These are phyloP conservation scores for Camellia granthamiana DNA, from an alignment of 148 eudicot species.

Conservation along the genomic window DNA sequence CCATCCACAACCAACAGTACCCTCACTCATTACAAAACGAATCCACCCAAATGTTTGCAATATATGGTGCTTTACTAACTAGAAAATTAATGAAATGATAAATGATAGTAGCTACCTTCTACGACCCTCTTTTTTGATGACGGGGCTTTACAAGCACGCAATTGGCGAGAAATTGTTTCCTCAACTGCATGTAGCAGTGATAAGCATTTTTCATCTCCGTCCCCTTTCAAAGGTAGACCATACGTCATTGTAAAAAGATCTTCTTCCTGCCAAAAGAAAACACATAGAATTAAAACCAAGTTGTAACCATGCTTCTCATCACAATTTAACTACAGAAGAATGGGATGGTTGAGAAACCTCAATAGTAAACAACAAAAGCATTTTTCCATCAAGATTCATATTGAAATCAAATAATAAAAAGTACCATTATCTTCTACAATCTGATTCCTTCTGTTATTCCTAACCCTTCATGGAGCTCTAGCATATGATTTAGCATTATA, in stretches of 20 bases:
- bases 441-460: background rate
- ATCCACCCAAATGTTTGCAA: background rate
- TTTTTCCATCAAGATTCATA: background rate
- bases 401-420: background rate
- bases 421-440: background rate
- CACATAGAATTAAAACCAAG: constrained; percentile 14
- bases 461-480: background rate
- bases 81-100: background rate
- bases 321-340: background rate
- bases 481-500: background rate
- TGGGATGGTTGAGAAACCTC: constrained; percentile 1
- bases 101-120: constrained; percentile 54
- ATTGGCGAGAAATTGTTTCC: constrained; percentile 86
- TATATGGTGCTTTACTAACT: constrained; percentile 1
- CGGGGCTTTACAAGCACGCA: constrained; percentile 83
- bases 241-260: constrained; percentile 85
- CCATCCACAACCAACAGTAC: background rate
- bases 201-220: constrained; percentile 84
- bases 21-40: background rate
- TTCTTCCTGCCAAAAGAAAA: constrained; percentile 65
- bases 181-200: constrained; percentile 82
- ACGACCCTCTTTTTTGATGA: constrained; percentile 55
- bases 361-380: background rate
- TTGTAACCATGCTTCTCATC: background rate
- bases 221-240: constrained; percentile 82